Conservation (phyloP, 805 yeast genomes). For the Pichia cephalocereana region DNA sequence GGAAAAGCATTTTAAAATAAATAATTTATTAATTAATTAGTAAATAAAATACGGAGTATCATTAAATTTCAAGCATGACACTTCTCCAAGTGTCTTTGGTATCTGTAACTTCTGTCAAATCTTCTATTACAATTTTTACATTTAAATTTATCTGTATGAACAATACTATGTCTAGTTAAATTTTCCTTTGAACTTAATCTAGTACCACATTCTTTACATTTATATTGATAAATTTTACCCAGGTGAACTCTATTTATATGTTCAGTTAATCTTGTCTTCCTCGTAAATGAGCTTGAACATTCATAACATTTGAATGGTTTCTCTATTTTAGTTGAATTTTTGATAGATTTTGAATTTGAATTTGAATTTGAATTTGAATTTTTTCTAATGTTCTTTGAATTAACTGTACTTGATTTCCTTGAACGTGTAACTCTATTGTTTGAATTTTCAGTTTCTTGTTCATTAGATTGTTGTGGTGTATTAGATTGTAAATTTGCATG, state of each 20-base stretch:
- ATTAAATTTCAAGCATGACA: conserved; percentile 5
- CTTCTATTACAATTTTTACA: conserved; percentile 17
- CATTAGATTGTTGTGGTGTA: not conserved
- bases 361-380: not conserved
- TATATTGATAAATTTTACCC: conserved; percentile 12
- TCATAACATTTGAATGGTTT: conserved; percentile 15
- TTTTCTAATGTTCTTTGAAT: not conserved
- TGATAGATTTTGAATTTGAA: not conserved
- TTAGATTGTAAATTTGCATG: no score
- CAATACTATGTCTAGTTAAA: conserved; percentile 20
- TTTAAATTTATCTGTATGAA: conserved; percentile 22
- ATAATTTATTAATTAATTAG: no score
- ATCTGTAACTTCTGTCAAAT: conserved; percentile 21
- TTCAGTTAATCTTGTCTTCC: conserved; percentile 21
- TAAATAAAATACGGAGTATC: no score
- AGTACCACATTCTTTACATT: conserved; percentile 17
- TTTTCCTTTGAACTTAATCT: conserved; percentile 20
- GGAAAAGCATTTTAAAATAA: no score
- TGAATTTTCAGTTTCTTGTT: not conserved
- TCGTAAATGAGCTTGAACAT: conserved; percentile 19
- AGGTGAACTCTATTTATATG: conserved; percentile 18
- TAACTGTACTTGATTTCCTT: not conserved
- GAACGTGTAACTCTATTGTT: no score
- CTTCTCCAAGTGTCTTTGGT: conserved; percentile 15
- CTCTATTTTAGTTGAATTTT: not conserved